Conservation (phyloP, 2,329 filamentous ascomycete species). For the Cladophialophora yegresii region DNA sequence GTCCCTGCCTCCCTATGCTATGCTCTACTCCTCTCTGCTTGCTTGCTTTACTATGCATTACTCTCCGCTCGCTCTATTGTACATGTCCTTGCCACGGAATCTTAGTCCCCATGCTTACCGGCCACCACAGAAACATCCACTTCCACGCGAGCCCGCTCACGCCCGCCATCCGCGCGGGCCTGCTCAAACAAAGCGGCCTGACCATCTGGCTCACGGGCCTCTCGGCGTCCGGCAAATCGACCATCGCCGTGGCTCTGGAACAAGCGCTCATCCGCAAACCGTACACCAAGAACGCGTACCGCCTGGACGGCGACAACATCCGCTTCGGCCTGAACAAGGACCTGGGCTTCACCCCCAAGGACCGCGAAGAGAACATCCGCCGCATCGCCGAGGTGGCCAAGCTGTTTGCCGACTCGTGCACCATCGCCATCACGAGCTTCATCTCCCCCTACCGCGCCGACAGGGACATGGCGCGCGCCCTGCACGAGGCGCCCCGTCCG, state of each 20-base stretch:
- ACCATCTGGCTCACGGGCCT: constrained; percentile 98
- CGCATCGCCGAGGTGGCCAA: constrained; percentile 96
- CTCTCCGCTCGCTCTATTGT: too few relatives aligned
- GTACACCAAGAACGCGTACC: constrained; percentile 74
- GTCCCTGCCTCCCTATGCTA: too few relatives aligned
- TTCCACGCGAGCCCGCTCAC: constrained; percentile 49
- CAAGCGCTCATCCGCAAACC: constrained; percentile 85
- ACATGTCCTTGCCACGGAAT: neutral
- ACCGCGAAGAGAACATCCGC: constrained; percentile 97
- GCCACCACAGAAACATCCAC: constrained; percentile 47
- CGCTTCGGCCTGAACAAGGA: constrained; percentile 98
- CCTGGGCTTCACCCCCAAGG: constrained; percentile 87
- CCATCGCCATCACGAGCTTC: constrained; percentile 90
- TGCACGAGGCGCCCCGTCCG: constrained; percentile 67
- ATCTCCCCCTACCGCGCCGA: constrained; percentile 94
- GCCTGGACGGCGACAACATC: constrained; percentile 96
- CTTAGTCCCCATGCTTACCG: constrained; percentile 6
- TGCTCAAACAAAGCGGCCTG: constrained; percentile 80
- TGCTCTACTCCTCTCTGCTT: neutral
- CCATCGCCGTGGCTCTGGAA: constrained; percentile 92
- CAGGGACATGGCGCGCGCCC: constrained; percentile 73
- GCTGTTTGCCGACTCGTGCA: constrained; percentile 87
- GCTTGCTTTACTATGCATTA: too few relatives aligned
- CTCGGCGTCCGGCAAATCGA: constrained; percentile 94
- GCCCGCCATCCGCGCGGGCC: constrained; percentile 45